These are phyloP conservation scores for Moesziomyces sp. DNA, from an alignment of 1,284 basidiomycete species.

Conservation along the genomic window DNA sequence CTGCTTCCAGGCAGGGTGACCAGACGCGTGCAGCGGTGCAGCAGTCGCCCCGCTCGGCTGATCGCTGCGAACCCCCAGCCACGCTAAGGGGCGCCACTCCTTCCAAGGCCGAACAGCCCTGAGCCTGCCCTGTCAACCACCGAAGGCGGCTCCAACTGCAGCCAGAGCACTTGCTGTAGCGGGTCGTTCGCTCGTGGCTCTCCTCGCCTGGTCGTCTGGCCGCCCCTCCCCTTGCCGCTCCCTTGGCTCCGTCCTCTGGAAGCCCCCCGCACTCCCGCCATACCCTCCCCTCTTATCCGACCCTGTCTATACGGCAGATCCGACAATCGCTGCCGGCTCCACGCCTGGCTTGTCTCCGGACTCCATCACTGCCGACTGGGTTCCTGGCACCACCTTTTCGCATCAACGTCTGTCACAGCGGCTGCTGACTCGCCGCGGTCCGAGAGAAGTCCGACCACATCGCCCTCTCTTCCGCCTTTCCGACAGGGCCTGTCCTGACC, in stretches of 20 bases:
- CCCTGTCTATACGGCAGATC: background rate
- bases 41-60: background rate
- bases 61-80: background rate
- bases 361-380: background rate
- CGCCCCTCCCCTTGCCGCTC: no score
- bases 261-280: no score
- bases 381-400: no score
- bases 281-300: no score
- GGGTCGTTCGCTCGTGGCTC: no score
- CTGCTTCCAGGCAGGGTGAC: background rate
- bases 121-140: background rate
- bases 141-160: background rate
- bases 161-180: background rate
- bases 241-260: no score
- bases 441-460: background rate
- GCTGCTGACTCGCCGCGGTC: background rate
- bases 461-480: background rate
- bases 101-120: background rate
- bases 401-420: no score
- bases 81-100: background rate
- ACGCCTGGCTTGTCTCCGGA: background rate
- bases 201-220: no score
- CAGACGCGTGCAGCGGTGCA: background rate
- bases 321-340: background rate
- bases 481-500: no score